phyloP scores from a whole-genome alignment of 176 grass and related monocot species.

The Hordeum vulgare region MorexV3_pseudomolecules_assembly NC_058520.1:488593490-488593989 shows the following conservation, averaged over 20 bases:
- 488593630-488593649: background rate
- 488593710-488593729: background rate
- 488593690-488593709: background rate
- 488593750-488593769: background rate
- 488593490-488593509: slow-evolving; percentile 10
- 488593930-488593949: too few species aligned
- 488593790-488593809: too few species aligned
- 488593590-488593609: slow-evolving; percentile 3
- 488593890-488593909: too few species aligned
- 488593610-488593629: background rate
- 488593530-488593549: background rate
- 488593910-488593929: too few species aligned
- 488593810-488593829: too few species aligned
- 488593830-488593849: too few species aligned
- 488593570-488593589: background rate
- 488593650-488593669: background rate
- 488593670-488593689: background rate
- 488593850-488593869: too few species aligned
- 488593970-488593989: too few species aligned
- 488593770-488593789: too few species aligned
- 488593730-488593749: background rate
- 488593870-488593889: too few species aligned
- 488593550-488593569: background rate
- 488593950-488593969: too few species aligned
- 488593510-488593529: background rate